Conservation (phyloP, 805 yeast genomes). For the Candida arabinofermentans region DNA sequence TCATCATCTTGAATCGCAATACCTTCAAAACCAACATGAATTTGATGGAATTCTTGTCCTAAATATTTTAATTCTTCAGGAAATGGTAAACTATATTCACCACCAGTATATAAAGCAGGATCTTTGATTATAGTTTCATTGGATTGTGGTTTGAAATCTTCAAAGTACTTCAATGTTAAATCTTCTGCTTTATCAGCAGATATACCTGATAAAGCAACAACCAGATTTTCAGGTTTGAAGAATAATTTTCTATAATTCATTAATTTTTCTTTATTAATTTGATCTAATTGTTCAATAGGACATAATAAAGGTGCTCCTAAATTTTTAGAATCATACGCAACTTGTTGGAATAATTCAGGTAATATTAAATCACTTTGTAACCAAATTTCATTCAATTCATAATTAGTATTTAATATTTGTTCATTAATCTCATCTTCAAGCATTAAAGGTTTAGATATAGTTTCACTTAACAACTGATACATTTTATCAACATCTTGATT, state of each 20-base stretch:
- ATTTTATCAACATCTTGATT: slow-evolving; percentile 77
- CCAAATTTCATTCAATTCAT: slow-evolving; percentile 80
- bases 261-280: slow-evolving; percentile 50
- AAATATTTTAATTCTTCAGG: slow-evolving; percentile 57
- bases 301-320: slow-evolving; percentile 85
- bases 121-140: slow-evolving; percentile 27
- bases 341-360: slow-evolving; percentile 86
- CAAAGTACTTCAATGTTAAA: slow-evolving; percentile 59
- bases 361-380: slow-evolving; percentile 77
- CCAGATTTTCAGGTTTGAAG: slow-evolving; percentile 76
- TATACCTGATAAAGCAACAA: slow-evolving; percentile 86
- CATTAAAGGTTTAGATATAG: slow-evolving; percentile 68
- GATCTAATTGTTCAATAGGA: slow-evolving; percentile 62
- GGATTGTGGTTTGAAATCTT: slow-evolving; percentile 45
- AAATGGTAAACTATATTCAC: slow-evolving; percentile 51
- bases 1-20: slow-evolving; percentile 79
- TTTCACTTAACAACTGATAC: slow-evolving; percentile 72
- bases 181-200: slow-evolving; percentile 64
- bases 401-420: slow-evolving; percentile 67
- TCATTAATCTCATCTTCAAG: slow-evolving; percentile 68
- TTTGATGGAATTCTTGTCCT: slow-evolving; percentile 73
- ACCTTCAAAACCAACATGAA: slow-evolving; percentile 87
- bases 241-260: slow-evolving; percentile 55
- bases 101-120: slow-evolving; percentile 54
- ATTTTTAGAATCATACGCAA: slow-evolving; percentile 70